A percentile compares a stretch with the other conserved stretches of the same genome.
These are phyloP conservation scores for Pythium guiyangense DNA, from an alignment of 352 stramenopile genomes.

Conservation along the genomic window DNA sequence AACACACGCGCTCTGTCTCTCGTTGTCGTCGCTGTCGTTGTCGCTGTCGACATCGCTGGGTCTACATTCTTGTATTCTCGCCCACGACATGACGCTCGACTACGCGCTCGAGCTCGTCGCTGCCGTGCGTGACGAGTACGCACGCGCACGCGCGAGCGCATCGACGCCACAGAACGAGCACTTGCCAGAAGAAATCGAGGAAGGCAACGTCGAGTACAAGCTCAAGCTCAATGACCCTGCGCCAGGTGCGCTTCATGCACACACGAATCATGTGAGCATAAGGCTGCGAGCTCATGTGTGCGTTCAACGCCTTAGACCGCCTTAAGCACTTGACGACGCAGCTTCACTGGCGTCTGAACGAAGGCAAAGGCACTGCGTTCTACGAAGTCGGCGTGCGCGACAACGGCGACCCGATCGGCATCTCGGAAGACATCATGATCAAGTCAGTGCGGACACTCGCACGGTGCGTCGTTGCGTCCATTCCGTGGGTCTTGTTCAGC, in stretches of 20 bases:
- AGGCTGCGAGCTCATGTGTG: too few relatives aligned
- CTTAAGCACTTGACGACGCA: conserved; percentile 88
- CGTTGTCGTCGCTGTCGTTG: too few relatives aligned
- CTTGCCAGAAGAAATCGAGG: conserved; percentile 78
- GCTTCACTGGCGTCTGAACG: conserved; percentile 89
- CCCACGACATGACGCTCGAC: conserved; percentile 4
- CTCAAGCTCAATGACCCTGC: conserved; percentile 75
- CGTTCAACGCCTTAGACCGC: conserved; percentile 30
- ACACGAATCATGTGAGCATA: too few relatives aligned
- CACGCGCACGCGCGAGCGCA: not conserved
- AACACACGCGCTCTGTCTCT: too few relatives aligned
- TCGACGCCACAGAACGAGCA: conserved; percentile 5
- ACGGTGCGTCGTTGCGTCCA: too few relatives aligned
- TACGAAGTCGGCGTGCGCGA: conserved; percentile 89
- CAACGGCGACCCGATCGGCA: conserved; percentile 70
- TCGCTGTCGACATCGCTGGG: too few relatives aligned
- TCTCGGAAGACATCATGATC: conserved; percentile 58
- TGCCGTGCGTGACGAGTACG: conserved; percentile 11
- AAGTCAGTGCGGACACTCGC: conserved; percentile 65
- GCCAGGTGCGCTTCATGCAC: conserved; percentile 36
- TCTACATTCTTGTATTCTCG: too few relatives aligned
- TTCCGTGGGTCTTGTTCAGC: too few relatives aligned
- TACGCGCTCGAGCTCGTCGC: conserved; percentile 6
- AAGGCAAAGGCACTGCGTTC: conserved; percentile 77
- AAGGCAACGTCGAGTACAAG: conserved; percentile 92